A percentile compares a stretch with the other conserved stretches of the same genome.
phyloP scores from a whole-genome alignment of 2,329 filamentous ascomycete species.

The Monilinia aucupariae region DNA sequence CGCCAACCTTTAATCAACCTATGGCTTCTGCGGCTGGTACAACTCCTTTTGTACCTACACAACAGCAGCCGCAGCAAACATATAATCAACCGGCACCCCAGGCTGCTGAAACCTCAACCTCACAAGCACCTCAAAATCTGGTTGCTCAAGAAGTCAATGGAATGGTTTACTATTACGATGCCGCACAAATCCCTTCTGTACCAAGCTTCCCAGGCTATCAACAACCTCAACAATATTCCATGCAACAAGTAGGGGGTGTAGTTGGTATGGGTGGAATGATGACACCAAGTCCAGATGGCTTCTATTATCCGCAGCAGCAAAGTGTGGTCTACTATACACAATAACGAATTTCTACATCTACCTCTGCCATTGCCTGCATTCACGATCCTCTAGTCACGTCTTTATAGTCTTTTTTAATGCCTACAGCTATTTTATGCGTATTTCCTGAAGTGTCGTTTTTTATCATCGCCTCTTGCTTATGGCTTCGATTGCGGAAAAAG shows the following conservation, averaged over 20 bases:
- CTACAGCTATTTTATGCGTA: constrained; percentile 3
- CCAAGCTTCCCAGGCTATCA: constrained; percentile 42
- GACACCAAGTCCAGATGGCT: constrained; percentile 61
- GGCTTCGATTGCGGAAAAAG: constrained; percentile 1
- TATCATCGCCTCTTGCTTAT: not conserved
- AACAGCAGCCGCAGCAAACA: constrained; percentile 31
- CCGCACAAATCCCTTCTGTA: constrained; percentile 57
- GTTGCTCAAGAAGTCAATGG: constrained; percentile 87
- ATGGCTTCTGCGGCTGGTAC: constrained; percentile 39
- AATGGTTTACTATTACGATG: constrained; percentile 92
- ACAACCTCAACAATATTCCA: constrained; percentile 49
- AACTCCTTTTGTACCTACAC: constrained; percentile 29
- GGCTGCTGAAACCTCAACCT: constrained; percentile 16
- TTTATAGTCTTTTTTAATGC: constrained; percentile 7
- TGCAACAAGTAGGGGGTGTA: constrained; percentile 47
- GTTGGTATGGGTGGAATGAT: constrained; percentile 77
- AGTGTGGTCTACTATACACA: constrained; percentile 59
- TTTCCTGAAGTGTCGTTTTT: constrained; percentile 4
- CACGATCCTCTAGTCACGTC: not conserved
- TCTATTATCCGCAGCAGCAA: constrained; percentile 59
- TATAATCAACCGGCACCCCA: constrained; percentile 26
- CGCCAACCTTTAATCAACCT: constrained; percentile 44
- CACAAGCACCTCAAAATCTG: constrained; percentile 47
- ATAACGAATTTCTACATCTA: constrained; percentile 36
- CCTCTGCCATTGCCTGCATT: not conserved